Percentiles rank a stretch among this genome's conserved stretches.
phyloP scores from a whole-genome alignment of 306 rosid species.

The Luffa acutangula region DNA sequence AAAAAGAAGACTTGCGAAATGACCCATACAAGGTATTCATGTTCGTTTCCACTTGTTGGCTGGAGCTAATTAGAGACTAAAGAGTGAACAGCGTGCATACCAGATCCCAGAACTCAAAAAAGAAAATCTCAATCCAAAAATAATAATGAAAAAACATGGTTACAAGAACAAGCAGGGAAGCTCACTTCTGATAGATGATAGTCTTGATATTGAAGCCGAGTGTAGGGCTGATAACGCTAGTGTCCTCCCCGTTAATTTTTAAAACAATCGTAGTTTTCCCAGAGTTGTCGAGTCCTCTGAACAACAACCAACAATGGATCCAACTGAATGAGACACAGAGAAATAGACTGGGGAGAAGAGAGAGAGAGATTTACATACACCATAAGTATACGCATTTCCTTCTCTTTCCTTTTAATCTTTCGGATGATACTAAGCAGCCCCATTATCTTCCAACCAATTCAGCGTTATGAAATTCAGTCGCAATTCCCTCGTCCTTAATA shows the following conservation, averaged over 20 bases:
- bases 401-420: constrained; percentile 79
- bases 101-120: neutral
- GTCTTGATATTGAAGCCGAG: constrained; percentile 97
- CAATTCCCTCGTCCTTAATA: neutral
- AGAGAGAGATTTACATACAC: constrained; percentile 37
- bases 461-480: neutral
- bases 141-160: neutral
- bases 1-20: neutral
- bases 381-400: constrained; percentile 90
- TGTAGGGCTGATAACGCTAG: constrained; percentile 88
- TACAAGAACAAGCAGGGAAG: neutral
- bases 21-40: neutral
- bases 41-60: neutral
- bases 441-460: constrained; percentile 23
- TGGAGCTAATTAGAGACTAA: neutral
- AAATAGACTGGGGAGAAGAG: neutral
- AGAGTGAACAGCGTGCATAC: neutral
- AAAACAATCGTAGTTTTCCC: constrained; percentile 88
- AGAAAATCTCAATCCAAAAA: neutral
- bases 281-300: constrained; percentile 87
- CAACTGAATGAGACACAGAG: neutral
- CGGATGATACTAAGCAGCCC: constrained; percentile 81
- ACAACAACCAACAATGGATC: neutral
- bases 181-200: constrained; percentile 64
- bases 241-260: constrained; percentile 89